Conservation (phyloP, 2,329 filamentous ascomycete species). For the Epichloe glyceriae region DNA sequence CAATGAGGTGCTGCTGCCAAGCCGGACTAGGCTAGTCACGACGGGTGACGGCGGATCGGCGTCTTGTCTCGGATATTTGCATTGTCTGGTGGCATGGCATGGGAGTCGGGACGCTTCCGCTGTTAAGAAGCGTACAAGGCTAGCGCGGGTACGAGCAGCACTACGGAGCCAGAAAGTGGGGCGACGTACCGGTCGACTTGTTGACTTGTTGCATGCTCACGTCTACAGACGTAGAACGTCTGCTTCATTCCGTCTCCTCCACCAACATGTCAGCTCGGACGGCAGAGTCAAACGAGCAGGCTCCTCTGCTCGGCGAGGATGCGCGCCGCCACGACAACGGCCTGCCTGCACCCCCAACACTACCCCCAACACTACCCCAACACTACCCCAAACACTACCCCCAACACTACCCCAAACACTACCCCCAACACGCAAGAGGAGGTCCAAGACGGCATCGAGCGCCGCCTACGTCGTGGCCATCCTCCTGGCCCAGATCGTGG, state of each 20-base stretch:
- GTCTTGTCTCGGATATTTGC: no score
- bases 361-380: background rate
- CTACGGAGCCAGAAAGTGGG: no score
- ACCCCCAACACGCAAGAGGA: background rate
- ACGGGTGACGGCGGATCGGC: no score
- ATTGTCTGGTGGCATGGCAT: no score
- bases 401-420: background rate
- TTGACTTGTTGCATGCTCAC: no score
- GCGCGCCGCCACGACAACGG: background rate
- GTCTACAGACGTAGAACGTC: background rate
- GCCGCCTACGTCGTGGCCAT: background rate
- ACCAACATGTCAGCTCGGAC: background rate
- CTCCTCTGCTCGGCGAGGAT: background rate
- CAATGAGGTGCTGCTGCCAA: no score
- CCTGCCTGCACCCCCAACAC: background rate
- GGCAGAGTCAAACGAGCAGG: background rate
- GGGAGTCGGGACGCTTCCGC: no score
- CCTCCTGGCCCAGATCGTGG: background rate
- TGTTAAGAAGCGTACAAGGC: no score
- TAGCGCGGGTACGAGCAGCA: no score
- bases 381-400: background rate
- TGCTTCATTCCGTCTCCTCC: no score
- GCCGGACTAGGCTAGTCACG: no score
- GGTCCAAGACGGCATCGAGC: background rate
- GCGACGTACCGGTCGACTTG: no score